Base-by-base conservation (phyloP, 257 asterid species). In the Nicotiana knightiana region DNA sequence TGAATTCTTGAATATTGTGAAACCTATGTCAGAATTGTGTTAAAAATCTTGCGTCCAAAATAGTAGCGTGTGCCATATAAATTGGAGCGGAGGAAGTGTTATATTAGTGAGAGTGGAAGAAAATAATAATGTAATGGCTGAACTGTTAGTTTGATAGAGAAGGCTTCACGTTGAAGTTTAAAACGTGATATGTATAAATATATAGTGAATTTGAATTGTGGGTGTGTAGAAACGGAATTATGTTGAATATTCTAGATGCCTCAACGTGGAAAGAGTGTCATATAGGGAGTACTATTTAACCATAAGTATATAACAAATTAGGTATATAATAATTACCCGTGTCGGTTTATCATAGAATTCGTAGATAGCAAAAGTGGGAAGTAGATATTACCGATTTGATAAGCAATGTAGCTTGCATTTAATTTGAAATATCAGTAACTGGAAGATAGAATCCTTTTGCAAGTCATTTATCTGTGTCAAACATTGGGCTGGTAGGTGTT, bases 401-500 rank as follows among this genome's bases (percentile, higher is more conserved):
- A 21, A 46, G 13, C 21, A 2, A 24, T 71, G 78, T 9, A 48
- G 61, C 1, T 71, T 13, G 13, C 39, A 24, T 46, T 24, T 35
- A 48, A 53, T 71, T 71, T 71, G 24, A 71, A 1, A 24, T 71
- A 18, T 48, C 6, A 6, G 24, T 71, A 71, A 48, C 39, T 24
- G 79, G 13, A 71, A 71, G 37, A 48, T 6, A 21, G 79, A 46
- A 46, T 24, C 39, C 61, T 46, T 71, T 48, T 71, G 79, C 13
- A 46, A 13, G 61, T 71, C 58, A 5, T 67, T 79, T 6, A 66
- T 39, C 65, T 51, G 30, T 33, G 16, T 68, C 13, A 21, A 10
- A 55, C 53, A 17, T 64, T 81, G 32, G 18, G n/a, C 1, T 66
- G 16, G 86, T 88, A 96, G 99, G 97, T 96, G 39, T 86, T 94